Evolutionary conservation across 441 rosid genomes (phyloP), one percentile per base, ranked within the genome.

Genomic region (Mallotus repandus): DNA sequence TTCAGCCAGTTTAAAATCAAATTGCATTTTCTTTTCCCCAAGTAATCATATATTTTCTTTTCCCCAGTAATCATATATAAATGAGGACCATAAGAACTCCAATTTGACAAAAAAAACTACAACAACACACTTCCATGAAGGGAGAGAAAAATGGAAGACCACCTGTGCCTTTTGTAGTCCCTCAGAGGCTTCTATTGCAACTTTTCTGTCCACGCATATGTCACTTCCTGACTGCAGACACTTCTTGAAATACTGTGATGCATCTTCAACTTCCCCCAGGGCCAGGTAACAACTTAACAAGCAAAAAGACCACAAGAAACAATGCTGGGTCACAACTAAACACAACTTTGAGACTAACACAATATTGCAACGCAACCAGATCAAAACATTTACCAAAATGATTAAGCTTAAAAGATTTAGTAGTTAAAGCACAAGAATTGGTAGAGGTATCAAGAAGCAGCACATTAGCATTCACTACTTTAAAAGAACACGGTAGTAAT

Each of bases 81-180:
- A 73, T 72, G 22, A 19, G 67, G 55, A 70, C 46, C n/a, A 66
- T 38, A 65, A 13, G n/a, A 61, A 65, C 10, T 7, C 68, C 12
- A 21, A 58, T 22, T 10, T 7, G 41, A 66, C 43, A 4, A 35
- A 38, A 46, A 14, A n/a, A 52, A 21, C 21, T 10, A 53, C 56
- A 14, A 58, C 19, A 25, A 9, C 8, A 25, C 59, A 41, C 13
- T 14, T 10, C 22, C 9, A 65, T n/a, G 54, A 62, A 25, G 49
- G 35, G 21, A 32, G 55, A 13, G 22, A 38, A 43, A 61, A 59
- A 56, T 63, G 74, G 60, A 83, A 52, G 55, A 66, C 29, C 74
- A 94, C 99, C 96, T 91, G 95, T 48, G 91, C 95, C 86, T 89
- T 91, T 80, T 85, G 92, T 70, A 96, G 87, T 80, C 98, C 95